A percentile compares a stretch with the other conserved stretches of the same genome.
These are phyloP conservation scores for Solanum tarapatanum DNA, from an alignment of 257 asterid species.

Conservation along the genomic window DNA sequence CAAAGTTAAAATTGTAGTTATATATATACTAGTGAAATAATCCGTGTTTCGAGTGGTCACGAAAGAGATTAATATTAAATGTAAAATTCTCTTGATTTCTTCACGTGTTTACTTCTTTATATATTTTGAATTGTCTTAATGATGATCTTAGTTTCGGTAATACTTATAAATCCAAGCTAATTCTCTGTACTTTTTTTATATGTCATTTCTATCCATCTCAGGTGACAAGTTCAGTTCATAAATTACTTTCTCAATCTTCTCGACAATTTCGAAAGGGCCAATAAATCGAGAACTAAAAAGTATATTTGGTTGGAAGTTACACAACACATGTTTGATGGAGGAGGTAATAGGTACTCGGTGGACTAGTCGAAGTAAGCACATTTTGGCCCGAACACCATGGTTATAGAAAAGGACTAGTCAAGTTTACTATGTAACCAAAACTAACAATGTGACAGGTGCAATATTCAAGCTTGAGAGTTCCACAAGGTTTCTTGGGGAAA, in stretches of 20 bases:
- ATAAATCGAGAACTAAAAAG: neutral
- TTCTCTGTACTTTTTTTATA: neutral
- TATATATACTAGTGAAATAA: too few relatives aligned
- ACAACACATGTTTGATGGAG: neutral
- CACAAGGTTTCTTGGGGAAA: neutral
- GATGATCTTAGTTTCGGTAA: too few relatives aligned
- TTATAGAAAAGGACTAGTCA: neutral
- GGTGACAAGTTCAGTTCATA: neutral
- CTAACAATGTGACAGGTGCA: neutral
- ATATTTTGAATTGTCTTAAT: too few relatives aligned
- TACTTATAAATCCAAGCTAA: neutral
- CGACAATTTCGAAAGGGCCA: neutral
- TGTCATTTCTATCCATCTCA: neutral
- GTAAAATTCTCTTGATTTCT: too few relatives aligned
- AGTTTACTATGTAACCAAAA: neutral
- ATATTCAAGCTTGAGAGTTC: neutral
- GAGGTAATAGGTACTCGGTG: neutral
- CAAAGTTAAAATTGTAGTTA: too few relatives aligned
- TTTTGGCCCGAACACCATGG: neutral
- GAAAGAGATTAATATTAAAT: too few relatives aligned
- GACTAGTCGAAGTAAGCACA: neutral
- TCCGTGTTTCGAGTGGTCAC: too few relatives aligned
- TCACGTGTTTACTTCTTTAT: too few relatives aligned
- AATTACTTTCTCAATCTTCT: neutral
- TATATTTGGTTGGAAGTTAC: neutral